Percentiles rank a stretch among this genome's conserved stretches.
phyloP scores from a whole-genome alignment of 2,329 filamentous ascomycete species.

The Aspergillus ustus region DNA sequence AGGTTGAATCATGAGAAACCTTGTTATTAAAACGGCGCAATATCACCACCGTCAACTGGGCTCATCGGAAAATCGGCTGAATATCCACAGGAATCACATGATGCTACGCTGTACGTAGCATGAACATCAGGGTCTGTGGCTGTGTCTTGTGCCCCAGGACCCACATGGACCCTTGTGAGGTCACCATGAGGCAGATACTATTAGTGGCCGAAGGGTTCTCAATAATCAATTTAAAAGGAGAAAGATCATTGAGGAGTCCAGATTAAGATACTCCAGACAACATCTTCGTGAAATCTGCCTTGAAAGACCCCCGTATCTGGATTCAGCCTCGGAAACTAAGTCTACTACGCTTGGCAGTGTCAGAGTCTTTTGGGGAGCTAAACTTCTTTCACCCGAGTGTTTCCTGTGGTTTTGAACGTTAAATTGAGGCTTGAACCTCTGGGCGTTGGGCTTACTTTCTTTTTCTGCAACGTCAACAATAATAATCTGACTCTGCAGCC shows the following conservation, averaged over 20 bases:
- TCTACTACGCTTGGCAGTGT: not conserved
- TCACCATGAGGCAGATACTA: not conserved
- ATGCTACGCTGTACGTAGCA: too few relatives aligned
- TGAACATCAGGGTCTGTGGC: not conserved
- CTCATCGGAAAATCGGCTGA: too few relatives aligned
- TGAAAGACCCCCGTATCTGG: not conserved
- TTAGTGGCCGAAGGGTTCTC: not conserved
- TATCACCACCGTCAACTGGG: not conserved
- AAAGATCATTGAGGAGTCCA: not conserved
- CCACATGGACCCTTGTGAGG: slow-evolving; percentile 6
- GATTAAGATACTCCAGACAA: not conserved
- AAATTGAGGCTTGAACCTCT: not conserved
- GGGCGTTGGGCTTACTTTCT: not conserved
- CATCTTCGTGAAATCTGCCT: not conserved
- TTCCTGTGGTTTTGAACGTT: not conserved
- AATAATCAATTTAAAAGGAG: not conserved
- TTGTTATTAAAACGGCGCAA: not conserved
- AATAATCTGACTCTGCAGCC: not conserved
- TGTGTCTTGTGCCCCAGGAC: not conserved
- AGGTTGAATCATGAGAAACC: not conserved
- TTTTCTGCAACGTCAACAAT: not conserved
- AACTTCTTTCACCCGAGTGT: not conserved
- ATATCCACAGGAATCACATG: too few relatives aligned
- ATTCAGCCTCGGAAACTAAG: not conserved
- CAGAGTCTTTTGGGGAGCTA: not conserved